Conservation (phyloP, 176 grass and related monocot species). For the Musa beccarii region DNA sequence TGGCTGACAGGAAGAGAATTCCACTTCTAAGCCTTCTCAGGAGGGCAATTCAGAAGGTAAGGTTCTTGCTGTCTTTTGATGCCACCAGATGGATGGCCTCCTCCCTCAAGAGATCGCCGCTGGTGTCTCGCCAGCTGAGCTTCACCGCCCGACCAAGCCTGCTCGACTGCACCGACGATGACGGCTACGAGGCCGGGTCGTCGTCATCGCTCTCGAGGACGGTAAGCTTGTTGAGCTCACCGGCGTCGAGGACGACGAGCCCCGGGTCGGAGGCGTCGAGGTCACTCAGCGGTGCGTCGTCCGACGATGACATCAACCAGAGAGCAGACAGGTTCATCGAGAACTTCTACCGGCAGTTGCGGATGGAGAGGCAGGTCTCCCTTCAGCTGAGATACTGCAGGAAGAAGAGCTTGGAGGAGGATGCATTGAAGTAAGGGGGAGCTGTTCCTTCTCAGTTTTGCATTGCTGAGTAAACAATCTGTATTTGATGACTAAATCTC, state of each 20-base stretch:
- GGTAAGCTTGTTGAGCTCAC: background rate
- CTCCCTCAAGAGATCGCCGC: conserved; percentile 14
- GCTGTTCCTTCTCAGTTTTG: too few species aligned
- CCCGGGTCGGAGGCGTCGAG: conserved; percentile 1
- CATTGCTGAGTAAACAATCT: too few species aligned
- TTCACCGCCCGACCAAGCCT: conserved; percentile 34
- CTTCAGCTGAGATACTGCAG: conserved; percentile 50
- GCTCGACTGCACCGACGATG: conserved; percentile 27
- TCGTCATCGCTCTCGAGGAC: background rate
- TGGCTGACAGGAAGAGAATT: background rate
- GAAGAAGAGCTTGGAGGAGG: conserved; percentile 29
- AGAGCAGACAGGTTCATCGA: conserved; percentile 59
- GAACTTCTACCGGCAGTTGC: conserved; percentile 54
- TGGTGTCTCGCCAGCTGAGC: conserved; percentile 22
- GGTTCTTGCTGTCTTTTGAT: conserved; percentile 60
- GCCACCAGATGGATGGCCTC: conserved; percentile 52
- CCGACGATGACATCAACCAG: conserved; percentile 39
- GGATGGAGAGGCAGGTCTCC: conserved; percentile 73
- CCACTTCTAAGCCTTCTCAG: conserved; percentile 31
- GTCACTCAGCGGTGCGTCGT: conserved; percentile 9
- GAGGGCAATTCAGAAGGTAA: conserved; percentile 50
- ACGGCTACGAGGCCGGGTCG: background rate
- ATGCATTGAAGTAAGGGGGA: background rate
- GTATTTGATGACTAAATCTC: background rate
- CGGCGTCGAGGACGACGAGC: conserved; percentile 39